phyloP scores from a whole-genome alignment of 2,329 filamentous ascomycete genomes.

The Cladophialophora bantiana region DNA sequence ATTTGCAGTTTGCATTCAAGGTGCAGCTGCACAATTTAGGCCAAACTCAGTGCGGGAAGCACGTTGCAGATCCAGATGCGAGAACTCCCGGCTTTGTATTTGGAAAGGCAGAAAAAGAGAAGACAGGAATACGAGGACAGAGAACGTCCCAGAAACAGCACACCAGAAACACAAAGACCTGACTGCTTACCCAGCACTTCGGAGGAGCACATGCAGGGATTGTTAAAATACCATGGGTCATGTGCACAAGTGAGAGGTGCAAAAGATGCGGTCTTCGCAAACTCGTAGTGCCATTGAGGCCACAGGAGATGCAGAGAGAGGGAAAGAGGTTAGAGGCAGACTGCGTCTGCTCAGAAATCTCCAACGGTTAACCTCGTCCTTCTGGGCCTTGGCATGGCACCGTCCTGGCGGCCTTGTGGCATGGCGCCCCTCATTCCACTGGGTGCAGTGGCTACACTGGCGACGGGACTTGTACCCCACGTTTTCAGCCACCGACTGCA shows the following conservation, averaged over 20 bases:
- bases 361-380: too few species aligned
- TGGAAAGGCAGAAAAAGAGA: neutral
- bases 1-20: neutral
- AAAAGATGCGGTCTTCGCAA: too few species aligned
- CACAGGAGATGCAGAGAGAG: too few species aligned
- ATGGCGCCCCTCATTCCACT: neutral
- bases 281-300: too few species aligned
- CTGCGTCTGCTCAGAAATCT: too few species aligned
- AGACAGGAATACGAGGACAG: neutral
- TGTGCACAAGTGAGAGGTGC: too few species aligned
- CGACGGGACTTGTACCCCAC: slow-evolving; percentile 25
- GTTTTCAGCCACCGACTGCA: slow-evolving; percentile 18
- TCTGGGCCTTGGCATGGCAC: neutral
- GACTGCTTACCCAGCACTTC: too few species aligned
- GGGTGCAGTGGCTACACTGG: neutral
- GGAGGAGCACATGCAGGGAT: too few species aligned
- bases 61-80: neutral
- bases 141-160: too few species aligned
- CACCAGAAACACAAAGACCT: too few species aligned
- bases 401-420: neutral
- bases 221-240: too few species aligned
- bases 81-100: neutral
- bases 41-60: neutral
- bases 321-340: neutral
- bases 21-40: neutral